Conservation (phyloP, 306 rosid species). For the Datisca glomerata region DNA sequence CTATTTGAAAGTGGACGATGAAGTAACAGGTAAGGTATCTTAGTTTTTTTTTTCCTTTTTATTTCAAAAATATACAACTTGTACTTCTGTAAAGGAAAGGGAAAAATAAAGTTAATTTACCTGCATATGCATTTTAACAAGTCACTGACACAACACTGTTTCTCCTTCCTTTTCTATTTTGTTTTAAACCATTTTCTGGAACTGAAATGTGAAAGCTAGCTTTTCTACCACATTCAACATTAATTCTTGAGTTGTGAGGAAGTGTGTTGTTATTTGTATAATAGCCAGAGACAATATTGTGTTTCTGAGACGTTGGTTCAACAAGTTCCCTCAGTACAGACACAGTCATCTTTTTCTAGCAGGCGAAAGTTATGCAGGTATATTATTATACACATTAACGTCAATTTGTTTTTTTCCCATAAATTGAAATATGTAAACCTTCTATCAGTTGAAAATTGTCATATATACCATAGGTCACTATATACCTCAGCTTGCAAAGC, state of each 20-base stretch:
- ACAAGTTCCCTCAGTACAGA: conserved; percentile 36
- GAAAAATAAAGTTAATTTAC: too few relatives aligned
- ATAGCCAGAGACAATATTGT: conserved; percentile 45
- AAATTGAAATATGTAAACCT: too few relatives aligned
- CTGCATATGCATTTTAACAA: too few relatives aligned
- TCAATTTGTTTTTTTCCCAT: background rate
- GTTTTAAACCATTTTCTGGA: too few relatives aligned
- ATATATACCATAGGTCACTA: conserved; percentile 38
- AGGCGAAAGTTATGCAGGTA: conserved; percentile 45
- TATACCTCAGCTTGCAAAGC: conserved; percentile 50
- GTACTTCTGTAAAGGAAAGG: background rate
- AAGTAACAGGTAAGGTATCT: conserved; percentile 27
- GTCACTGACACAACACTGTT: too few relatives aligned
- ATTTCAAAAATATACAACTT: background rate
- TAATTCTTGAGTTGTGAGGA: too few relatives aligned
- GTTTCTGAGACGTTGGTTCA: conserved; percentile 35
- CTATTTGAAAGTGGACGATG: conserved; percentile 31
- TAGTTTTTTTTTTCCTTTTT: background rate
- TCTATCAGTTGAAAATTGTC: too few relatives aligned
- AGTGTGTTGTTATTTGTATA: conserved; percentile 6
- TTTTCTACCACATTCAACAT: too few relatives aligned
- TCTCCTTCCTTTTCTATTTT: background rate
- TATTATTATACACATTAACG: too few relatives aligned
- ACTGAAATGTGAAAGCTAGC: too few relatives aligned
- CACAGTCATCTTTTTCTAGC: conserved; percentile 36